Percentiles rank a stretch among this genome's conserved stretches.
These are phyloP conservation scores for Vaccinium corymbosum DNA, from an alignment of 148 eudicot genomes.

Conservation along the genomic window DNA sequence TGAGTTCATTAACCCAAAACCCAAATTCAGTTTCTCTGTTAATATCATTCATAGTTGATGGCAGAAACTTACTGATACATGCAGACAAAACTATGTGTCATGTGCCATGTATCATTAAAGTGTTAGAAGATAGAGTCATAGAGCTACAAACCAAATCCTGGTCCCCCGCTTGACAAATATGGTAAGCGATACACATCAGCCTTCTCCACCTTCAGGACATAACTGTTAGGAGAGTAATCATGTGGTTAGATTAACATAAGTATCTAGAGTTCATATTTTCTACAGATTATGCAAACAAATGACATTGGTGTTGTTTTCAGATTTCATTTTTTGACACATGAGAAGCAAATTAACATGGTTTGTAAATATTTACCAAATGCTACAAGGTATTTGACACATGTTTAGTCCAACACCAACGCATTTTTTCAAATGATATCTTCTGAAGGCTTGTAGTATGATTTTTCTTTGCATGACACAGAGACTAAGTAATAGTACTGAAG, in stretches of 20 bases:
- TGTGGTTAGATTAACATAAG: conserved; percentile 17
- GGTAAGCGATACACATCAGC: conserved; percentile 98
- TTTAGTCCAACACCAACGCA: background rate
- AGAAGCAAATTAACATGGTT: background rate
- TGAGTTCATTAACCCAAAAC: background rate
- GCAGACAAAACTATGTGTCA: background rate
- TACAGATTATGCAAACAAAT: background rate
- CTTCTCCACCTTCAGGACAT: conserved; percentile 87
- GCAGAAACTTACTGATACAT: background rate
- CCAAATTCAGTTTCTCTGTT: conserved; percentile 1
- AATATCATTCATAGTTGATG: background rate
- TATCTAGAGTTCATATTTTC: background rate
- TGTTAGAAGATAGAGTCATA: conserved; percentile 7
- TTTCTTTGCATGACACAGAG: background rate
- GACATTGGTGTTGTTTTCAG: background rate
- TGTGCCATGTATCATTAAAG: background rate
- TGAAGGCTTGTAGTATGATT: background rate
- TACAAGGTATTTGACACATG: background rate
- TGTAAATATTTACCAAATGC: background rate
- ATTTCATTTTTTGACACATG: background rate
- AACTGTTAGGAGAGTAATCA: conserved; percentile 42
- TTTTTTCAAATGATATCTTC: background rate
- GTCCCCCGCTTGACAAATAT: conserved; percentile 84
- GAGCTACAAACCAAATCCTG: conserved; percentile 83
- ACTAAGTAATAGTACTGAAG: background rate